A percentile compares a stretch with the other conserved stretches of the same genome.
phyloP scores from a whole-genome alignment of 1,284 basidiomycete genomes.

The Stygiomarasmius scandens region DNA sequence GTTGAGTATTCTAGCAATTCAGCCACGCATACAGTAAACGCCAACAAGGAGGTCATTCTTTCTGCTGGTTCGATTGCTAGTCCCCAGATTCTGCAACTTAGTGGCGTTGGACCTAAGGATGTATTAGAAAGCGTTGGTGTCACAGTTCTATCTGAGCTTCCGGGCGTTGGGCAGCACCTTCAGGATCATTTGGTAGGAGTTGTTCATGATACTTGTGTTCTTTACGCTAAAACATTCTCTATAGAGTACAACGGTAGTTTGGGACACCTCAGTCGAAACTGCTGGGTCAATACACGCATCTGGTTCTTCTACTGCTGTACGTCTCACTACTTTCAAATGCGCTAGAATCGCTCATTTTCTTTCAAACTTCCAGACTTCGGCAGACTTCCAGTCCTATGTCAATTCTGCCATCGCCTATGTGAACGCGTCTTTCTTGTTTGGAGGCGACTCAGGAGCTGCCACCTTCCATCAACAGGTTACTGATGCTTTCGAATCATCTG shows the following conservation, averaged over 20 bases:
- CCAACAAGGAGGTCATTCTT: slow-evolving; percentile 63
- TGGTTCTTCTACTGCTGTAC: slow-evolving; percentile 32
- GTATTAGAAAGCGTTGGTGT: slow-evolving; percentile 58
- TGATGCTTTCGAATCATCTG: slow-evolving; percentile 5
- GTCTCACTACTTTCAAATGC: slow-evolving; percentile 15
- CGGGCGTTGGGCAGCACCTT: slow-evolving; percentile 77
- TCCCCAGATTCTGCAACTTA: slow-evolving; percentile 68
- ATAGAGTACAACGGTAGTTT: slow-evolving; percentile 52
- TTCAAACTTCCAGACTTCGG: slow-evolving; percentile 26
- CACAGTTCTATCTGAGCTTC: slow-evolving; percentile 48
- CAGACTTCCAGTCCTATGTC: slow-evolving; percentile 60
- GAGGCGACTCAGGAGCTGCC: slow-evolving; percentile 29
- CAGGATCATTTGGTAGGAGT: slow-evolving; percentile 66
- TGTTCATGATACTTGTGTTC: slow-evolving; percentile 4
- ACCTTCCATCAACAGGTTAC: slow-evolving; percentile 37
- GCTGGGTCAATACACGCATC: slow-evolving; percentile 42
- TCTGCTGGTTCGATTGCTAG: slow-evolving; percentile 66
- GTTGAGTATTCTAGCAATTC: slow-evolving; percentile 45
- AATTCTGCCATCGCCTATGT: slow-evolving; percentile 72
- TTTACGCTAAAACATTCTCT: slow-evolving; percentile 16
- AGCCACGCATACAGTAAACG: slow-evolving; percentile 35
- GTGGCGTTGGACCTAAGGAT: slow-evolving; percentile 70
- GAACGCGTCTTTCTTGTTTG: slow-evolving; percentile 55
- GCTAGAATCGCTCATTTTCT: background rate
- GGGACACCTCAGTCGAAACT: slow-evolving; percentile 48